Evolutionary conservation across 805 yeast species (phyloP).

Genomic region (Priceomyces medius): DNA sequence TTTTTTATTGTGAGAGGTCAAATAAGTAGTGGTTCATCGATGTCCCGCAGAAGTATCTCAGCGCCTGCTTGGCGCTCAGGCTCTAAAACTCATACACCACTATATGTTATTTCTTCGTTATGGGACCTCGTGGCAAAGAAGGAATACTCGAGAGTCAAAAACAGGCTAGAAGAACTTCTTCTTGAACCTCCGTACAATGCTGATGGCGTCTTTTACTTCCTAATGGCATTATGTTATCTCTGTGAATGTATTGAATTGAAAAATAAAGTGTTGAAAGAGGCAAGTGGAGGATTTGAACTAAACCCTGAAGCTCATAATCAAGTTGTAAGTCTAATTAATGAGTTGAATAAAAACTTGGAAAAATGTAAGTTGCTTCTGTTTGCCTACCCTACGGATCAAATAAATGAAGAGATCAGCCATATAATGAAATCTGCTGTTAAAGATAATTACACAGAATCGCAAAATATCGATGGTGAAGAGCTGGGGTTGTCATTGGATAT

Average conservation of each 20-base stretch:
- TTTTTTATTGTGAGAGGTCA: slow-evolving; percentile 18
- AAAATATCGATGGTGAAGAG: slow-evolving; percentile 5
- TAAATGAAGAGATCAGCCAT: slow-evolving; percentile 12
- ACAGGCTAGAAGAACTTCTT: slow-evolving; percentile 33
- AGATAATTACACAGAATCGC: not conserved
- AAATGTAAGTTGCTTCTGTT: slow-evolving; percentile 25
- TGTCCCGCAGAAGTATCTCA: slow-evolving; percentile 8
- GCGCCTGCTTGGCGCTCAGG: slow-evolving; percentile 44
- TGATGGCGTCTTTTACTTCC: slow-evolving; percentile 42
- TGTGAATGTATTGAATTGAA: slow-evolving; percentile 22
- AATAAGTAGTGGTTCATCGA: slow-evolving; percentile 8
- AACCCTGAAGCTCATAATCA: slow-evolving; percentile 1
- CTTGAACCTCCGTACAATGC: slow-evolving; percentile 42
- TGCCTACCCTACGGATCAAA: slow-evolving; percentile 21
- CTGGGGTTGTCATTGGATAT: not conserved
- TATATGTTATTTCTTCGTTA: slow-evolving; percentile 38
- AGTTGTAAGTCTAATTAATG: slow-evolving; percentile 11
- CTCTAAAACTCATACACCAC: slow-evolving; percentile 38
- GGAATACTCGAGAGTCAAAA: slow-evolving; percentile 32
- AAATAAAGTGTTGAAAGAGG: not conserved
- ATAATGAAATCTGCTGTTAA: slow-evolving; percentile 7
- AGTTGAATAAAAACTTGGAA: slow-evolving; percentile 14
- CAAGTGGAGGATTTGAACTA: slow-evolving; percentile 4
- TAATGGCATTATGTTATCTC: slow-evolving; percentile 30
- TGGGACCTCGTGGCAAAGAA: slow-evolving; percentile 43